A percentile compares a stretch with the other conserved stretches of the same genome.
phyloP scores from a whole-genome alignment of 805 yeast genomes.

The Brettanomyces sp. region DNA sequence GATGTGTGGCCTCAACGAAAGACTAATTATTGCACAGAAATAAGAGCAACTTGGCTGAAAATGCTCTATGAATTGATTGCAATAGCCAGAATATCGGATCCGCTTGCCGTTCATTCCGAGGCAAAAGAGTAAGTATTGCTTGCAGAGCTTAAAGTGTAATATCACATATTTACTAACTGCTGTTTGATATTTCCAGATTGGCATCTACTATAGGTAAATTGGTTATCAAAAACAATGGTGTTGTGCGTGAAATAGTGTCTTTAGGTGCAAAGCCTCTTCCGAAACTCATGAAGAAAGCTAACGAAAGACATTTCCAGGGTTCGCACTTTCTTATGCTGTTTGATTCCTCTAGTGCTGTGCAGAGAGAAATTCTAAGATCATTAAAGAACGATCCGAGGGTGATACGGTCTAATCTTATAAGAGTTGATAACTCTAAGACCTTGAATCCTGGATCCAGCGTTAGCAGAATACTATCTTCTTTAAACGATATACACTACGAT shows the following conservation, averaged over 20 bases:
- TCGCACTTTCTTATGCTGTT: conserved; percentile 79
- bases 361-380: conserved; percentile 73
- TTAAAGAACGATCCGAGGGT: conserved; percentile 86
- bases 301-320: conserved; percentile 86
- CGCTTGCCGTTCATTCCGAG: conserved; percentile 41
- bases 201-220: conserved; percentile 65
- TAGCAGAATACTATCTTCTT: conserved; percentile 30
- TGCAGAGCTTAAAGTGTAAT: conserved; percentile 14
- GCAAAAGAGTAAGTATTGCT: conserved; percentile 42
- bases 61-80: conserved; percentile 92
- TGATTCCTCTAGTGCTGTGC: conserved; percentile 80
- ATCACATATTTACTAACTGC: conserved; percentile 65
- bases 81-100: conserved; percentile 70
- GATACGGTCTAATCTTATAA: conserved; percentile 65
- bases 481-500: conserved; percentile 9
- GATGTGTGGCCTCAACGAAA: too few species aligned
- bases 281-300: conserved; percentile 71
- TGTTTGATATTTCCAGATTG: conserved; percentile 16
- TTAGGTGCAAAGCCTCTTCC: conserved; percentile 77
- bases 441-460: conserved; percentile 52
- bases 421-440: conserved; percentile 42
- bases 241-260: conserved; percentile 74
- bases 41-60: neutral
- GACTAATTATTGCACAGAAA: too few species aligned
- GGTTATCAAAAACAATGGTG: conserved; percentile 84